These are phyloP conservation scores for Puccinellia tenuiflora DNA, from an alignment of 176 grass and related monocot genomes.

Conservation along the genomic window DNA sequence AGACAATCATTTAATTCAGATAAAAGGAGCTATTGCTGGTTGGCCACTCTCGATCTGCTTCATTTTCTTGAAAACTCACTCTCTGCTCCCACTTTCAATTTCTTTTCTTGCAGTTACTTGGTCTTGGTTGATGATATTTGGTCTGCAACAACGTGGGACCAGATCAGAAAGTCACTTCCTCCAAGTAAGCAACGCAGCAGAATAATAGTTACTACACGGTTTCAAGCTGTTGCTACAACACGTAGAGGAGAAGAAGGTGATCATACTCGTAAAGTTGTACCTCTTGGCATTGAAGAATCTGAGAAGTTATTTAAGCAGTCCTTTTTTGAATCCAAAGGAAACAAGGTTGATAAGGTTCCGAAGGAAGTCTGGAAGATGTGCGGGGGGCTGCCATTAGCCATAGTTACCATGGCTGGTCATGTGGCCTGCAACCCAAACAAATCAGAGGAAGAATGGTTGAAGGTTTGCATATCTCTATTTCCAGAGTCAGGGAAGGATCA, in stretches of 20 bases:
- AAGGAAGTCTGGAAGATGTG: background rate
- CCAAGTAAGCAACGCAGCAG: background rate
- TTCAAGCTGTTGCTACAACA: background rate
- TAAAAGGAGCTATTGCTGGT: background rate
- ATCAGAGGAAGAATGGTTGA: background rate
- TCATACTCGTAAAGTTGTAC: background rate
- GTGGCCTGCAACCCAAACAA: background rate
- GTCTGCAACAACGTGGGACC: background rate
- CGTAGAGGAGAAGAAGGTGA: background rate
- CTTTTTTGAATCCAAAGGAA: background rate
- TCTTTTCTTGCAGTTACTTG: background rate
- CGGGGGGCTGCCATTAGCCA: background rate
- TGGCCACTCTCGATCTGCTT: background rate
- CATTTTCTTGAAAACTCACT: background rate
- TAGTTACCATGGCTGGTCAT: constrained; percentile 4
- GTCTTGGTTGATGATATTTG: background rate
- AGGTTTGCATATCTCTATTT: background rate
- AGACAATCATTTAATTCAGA: background rate
- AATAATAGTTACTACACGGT: background rate
- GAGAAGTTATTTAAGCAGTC: background rate
- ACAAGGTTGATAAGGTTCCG: background rate
- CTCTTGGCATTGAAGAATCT: background rate
- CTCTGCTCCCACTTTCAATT: background rate
- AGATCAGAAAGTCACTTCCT: background rate
- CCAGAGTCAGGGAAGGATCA: background rate